Evolutionary conservation across 108 stramenopile species (phyloP), one percentile per base, ranked within the genome.

Genomic region (Nitzschia sp.): DNA sequence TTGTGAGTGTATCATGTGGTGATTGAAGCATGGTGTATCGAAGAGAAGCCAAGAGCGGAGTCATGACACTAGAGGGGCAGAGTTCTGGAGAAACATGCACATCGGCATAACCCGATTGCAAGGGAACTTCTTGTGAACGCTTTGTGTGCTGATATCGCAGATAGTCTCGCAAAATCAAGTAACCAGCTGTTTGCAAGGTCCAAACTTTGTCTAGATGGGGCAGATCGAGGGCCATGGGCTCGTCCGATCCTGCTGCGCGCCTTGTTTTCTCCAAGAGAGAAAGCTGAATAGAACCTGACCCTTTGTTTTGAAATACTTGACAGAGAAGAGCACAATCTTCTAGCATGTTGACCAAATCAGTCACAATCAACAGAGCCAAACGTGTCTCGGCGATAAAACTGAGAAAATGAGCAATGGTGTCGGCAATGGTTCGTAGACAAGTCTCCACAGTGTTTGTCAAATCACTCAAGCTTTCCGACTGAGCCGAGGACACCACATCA

Each of bases 381-480:
- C 21, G n/a, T 14, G 25, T 0, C 5, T 42, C 41, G 20, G 20
- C 54, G 39, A 67, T 42, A 22, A 55, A 56, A 25, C 66, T 54
- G 37, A 67, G 24, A 24, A 67, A 29, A 25, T 67, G 53, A 8
- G 66, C 66, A 42, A 67, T 67, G 10, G 66, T 67, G n/a, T 67
- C 29, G n/a, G 26, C 6, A 43, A 67, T 24, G 17, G 66, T 55
- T 8, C 10, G 38, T 7, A 55, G 21, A n/a, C 54, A 15, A 22
- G 52, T 14, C 9, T 24, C 11, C 8, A 11, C 8, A 1, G 54
- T 8, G 10, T 20, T 48, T 1, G n/a, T 41, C 21, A 21, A 29
- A 48, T 43, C 48, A n/a, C 14, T 22, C 25, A 70, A 21, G 2
- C 51, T 10, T 29, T 63, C 48, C n/a, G 20, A 46, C 24, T 50